Evolutionary conservation across 345 rosid genomes (phyloP).

Genomic region (Bruguiera sexangula): DNA sequence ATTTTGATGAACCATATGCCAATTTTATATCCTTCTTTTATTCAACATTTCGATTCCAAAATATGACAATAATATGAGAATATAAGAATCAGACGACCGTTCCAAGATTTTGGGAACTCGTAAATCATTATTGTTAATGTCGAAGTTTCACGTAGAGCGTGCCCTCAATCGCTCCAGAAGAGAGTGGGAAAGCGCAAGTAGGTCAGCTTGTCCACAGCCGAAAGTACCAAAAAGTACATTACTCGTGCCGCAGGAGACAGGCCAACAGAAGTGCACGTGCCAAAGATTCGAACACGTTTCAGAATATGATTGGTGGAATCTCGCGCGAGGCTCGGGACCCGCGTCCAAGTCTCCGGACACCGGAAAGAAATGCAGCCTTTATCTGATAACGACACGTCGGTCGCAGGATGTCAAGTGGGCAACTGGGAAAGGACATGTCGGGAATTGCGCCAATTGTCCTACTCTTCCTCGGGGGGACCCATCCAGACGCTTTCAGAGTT

Average conservation of each 20-base stretch:
- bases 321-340: not conserved
- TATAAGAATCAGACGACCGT: too few species aligned
- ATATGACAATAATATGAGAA: too few species aligned
- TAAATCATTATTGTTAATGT: too few species aligned
- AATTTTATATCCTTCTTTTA: too few species aligned
- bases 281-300: constrained; percentile 16
- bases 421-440: constrained; percentile 12
- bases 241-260: not conserved
- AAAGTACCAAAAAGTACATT: constrained; percentile 19
- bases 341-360: constrained; percentile 6
- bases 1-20: too few species aligned
- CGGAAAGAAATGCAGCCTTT: constrained; percentile 30
- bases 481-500: not conserved
- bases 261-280: not conserved
- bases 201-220: not conserved
- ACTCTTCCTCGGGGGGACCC: not conserved
- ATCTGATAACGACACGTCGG: constrained; percentile 33
- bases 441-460: not conserved
- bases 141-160: too few species aligned
- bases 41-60: too few species aligned
- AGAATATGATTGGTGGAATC: not conserved
- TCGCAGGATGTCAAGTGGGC: constrained; percentile 33
- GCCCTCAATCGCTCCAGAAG: not conserved
- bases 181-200: not conserved
- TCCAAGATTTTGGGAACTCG: too few species aligned